Evolutionary conservation across 2,329 filamentous ascomycete genomes (phyloP), one percentile per base, ranked within the genome.

Genomic region (Penicillium sp.): DNA sequence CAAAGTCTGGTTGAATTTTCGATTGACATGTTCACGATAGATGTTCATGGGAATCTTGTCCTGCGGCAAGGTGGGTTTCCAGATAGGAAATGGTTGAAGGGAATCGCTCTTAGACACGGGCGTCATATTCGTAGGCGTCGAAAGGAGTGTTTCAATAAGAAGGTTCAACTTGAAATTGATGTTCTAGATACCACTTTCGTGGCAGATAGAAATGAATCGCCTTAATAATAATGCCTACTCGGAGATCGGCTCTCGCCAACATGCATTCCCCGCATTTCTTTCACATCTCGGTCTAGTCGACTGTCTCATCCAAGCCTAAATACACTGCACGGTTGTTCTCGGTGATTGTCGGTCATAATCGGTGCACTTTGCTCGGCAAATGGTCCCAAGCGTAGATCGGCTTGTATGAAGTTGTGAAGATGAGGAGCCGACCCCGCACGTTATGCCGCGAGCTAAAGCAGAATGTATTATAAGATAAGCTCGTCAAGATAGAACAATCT

Each of bases 11-110:
- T 55, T 53, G 56, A 64, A 64, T 18, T 64, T 62, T 19, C 39
- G 52, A 44, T 64, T 64, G 55, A 64, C 50, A 50, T 64, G 60
- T 16, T 46, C 49, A 9, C 62, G 56, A 24, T 64, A 64, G 33
- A 62, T 60, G 44, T 64, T 64, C 55, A 64, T 64, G 16, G 60
- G 62, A 13, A 64, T 64, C 35, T 60, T 51, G 14, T 60, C 37
- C 19, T 37, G 55, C 10, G 62, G 62, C 6, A 41, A 24, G 3
- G n/a, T 22, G 19, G 62, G 62, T 9, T 27, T 56, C 62, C 62
- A 64, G 6, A 64, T 60, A 7, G 61, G 61, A 35, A 44, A 40
- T 39, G 54, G 56, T 24, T 56, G 50, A 2, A 24, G 19, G 24
- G 18, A 41, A 18, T 58, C 35, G 19, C 16, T 19, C 7, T 39